Base-by-base conservation (phyloP, 768 basidiomycete genomes). In the Pisolithus microcarpus region DNA sequence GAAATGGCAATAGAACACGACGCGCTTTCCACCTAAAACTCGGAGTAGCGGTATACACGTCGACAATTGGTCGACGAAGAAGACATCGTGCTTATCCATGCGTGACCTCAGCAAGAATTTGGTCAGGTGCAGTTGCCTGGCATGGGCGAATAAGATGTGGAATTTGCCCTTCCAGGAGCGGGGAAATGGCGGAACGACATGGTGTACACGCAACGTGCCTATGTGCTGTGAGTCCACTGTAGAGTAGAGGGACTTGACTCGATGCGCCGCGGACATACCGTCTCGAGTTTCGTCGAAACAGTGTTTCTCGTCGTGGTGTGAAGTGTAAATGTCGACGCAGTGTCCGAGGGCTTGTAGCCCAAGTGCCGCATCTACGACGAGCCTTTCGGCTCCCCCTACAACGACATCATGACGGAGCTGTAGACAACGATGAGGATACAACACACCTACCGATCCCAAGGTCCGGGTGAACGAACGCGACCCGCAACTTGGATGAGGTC, bases 1-100 rank as follows among this genome's bases (percentile, higher is more conserved):
- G 58, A 99, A 98, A 65, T 98, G 96, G 58, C 92, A 95, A 65
- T n/a, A 98, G 68, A 97, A 98, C n/a, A 98, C 85, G 28, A 95
- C 87, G 2, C 91, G 81, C n/a, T 80, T 89, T 18, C 74, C 73
- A 2, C 74, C 78, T 11, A 89, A 60, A 52, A 71, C 59, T 2
- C 89, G 79, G n/a, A n/a, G n/a, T n/a, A n/a, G n/a, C n/a, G n/a
- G n/a, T n/a, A n/a, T n/a, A n/a, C n/a, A n/a, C n/a, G 0, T n/a
- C n/a, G n/a, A n/a, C n/a, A 99, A 73, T 52, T 97, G 96, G 70
- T 98, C 95, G 5, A 97, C 88, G 53, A 98, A 84, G 70, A 84
- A 93, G 19, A 97, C 81, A 63, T 98, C 93, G 60, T 85, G 82
- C 31, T 70, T 61, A 1, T 49, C 40, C 4, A 75, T 70, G 13